phyloP scores from a whole-genome alignment of 768 basidiomycete species.

The Tulasnella calospora region DNA sequence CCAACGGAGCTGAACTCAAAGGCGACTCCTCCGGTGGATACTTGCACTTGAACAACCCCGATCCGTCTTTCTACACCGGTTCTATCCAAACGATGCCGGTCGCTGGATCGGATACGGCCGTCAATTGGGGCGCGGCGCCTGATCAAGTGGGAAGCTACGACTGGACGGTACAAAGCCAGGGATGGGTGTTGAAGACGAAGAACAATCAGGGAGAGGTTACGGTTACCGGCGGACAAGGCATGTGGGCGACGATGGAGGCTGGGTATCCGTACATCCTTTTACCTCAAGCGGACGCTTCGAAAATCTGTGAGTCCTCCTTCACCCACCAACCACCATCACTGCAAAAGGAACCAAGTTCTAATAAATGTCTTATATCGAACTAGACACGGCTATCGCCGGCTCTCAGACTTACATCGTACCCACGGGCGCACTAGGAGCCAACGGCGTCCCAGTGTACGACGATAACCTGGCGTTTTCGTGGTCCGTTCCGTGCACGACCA shows the following conservation, averaged over 20 bases:
- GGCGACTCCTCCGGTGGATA: slow-evolving; percentile 6
- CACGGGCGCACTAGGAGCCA: neutral
- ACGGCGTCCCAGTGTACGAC: neutral
- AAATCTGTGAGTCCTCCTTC: slow-evolving; percentile 2
- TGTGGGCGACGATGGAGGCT: slow-evolving; percentile 13
- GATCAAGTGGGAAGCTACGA: slow-evolving; percentile 15
- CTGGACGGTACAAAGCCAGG: slow-evolving; percentile 2
- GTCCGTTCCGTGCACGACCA: slow-evolving; percentile 6
- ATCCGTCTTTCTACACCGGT: slow-evolving; percentile 16
- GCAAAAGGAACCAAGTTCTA: no score
- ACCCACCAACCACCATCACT: neutral
- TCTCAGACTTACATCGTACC: slow-evolving; percentile 9
- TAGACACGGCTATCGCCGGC: slow-evolving; percentile 4
- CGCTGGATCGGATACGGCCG: neutral
- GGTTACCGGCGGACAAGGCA: slow-evolving; percentile 5
- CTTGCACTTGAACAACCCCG: slow-evolving; percentile 6
- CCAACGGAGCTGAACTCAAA: neutral
- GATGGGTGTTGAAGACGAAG: slow-evolving; percentile 1
- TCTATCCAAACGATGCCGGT: neutral
- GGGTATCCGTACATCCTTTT: slow-evolving; percentile 23
- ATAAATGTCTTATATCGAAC: no score
- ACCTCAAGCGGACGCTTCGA: neutral
- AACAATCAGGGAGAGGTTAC: neutral
- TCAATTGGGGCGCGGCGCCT: neutral
- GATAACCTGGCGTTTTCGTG: neutral